These are phyloP conservation scores for Suhomyces guaymorum DNA, from an alignment of 1,139 yeast genomes.

Conservation along the genomic window DNA sequence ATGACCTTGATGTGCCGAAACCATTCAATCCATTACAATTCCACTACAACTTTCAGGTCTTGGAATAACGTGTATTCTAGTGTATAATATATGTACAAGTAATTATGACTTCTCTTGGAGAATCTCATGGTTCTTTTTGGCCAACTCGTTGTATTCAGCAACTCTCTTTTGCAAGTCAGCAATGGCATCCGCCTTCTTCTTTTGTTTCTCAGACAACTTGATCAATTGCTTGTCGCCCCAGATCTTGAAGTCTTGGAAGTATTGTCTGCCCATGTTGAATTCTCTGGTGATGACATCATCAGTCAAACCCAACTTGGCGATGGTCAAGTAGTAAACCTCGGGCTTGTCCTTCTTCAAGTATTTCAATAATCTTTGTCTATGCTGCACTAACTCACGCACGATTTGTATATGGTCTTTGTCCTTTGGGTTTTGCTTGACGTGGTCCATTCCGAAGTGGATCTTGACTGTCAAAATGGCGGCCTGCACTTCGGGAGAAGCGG, in stretches of 20 bases:
- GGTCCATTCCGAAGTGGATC: constrained; percentile 77
- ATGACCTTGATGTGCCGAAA: no score
- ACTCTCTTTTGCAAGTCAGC: constrained; percentile 45
- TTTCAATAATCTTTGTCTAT: constrained; percentile 79
- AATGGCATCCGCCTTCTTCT: constrained; percentile 35
- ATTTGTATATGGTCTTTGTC: constrained; percentile 70
- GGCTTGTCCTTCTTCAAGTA: constrained; percentile 81
- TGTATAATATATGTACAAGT: constrained; percentile 12
- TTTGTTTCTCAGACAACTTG: constrained; percentile 44
- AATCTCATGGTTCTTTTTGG: constrained; percentile 38
- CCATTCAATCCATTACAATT: neutral
- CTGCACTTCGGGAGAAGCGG: constrained; percentile 94
- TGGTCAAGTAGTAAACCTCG: constrained; percentile 78
- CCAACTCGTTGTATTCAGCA: constrained; percentile 40
- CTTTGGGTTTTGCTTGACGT: constrained; percentile 69
- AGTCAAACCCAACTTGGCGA: constrained; percentile 82
- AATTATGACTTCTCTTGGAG: constrained; percentile 16
- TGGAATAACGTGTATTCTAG: constrained; percentile 6
- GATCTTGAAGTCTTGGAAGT: constrained; percentile 81
- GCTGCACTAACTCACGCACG: constrained; percentile 81
- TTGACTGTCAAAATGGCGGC: constrained; percentile 86
- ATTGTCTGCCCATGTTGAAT: constrained; percentile 80
- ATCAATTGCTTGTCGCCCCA: constrained; percentile 64
- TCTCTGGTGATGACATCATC: constrained; percentile 78
- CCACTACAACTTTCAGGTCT: neutral